Base-by-base conservation (phyloP, 352 stramenopile genomes). In the Phytopythium oedochilum region DNA sequence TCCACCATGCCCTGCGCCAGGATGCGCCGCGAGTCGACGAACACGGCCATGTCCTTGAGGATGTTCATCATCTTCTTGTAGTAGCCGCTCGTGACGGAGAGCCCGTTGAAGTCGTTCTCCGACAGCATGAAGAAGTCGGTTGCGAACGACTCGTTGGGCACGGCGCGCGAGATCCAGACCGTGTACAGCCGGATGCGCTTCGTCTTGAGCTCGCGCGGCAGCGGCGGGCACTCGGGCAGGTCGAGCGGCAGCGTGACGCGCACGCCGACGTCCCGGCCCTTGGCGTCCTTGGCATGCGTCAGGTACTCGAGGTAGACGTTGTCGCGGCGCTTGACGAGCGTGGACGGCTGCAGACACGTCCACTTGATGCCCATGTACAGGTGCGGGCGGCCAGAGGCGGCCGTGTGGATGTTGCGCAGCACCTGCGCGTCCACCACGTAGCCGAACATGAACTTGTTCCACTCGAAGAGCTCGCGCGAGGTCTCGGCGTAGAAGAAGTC, bases 281-380 rank as follows among this genome's bases (percentile, higher is more conserved):
- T 68, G 1, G 70, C 48, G 46, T 94, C 84, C n/a, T 69, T 73
- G 10, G 69, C 86, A 64, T 77, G 79, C 43, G 79, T 72, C 38
- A 92, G 77, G 58, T 89, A 91, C 65, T 94, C 84, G 35, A 94
- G 57, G 51, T 78, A 89, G 51, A 74, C 83, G 53, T 77, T 74
- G 68, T 94, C 78, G 32, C 74, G 68, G 53, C 88, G 89, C 34
- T 70, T 70, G 17, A 80, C 67, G 46, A 91, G 74, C 53, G 75
- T 59, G 17, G 75, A 75, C 36, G 75, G 71, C 40, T 80, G 70
- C 34, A 89, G 55, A 48, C 78, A 89, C 28, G 82, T 61, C 84
- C 84, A 94, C 57, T 94, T 94, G 70, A 94, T 80, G 40, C 84
- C 84, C 53, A 94, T 61, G 42, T 92, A 94, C 50, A 74, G 22